These are phyloP conservation scores for Rhododendron simsii DNA, from an alignment of 148 eudicot species.

Conservation along the genomic window DNA sequence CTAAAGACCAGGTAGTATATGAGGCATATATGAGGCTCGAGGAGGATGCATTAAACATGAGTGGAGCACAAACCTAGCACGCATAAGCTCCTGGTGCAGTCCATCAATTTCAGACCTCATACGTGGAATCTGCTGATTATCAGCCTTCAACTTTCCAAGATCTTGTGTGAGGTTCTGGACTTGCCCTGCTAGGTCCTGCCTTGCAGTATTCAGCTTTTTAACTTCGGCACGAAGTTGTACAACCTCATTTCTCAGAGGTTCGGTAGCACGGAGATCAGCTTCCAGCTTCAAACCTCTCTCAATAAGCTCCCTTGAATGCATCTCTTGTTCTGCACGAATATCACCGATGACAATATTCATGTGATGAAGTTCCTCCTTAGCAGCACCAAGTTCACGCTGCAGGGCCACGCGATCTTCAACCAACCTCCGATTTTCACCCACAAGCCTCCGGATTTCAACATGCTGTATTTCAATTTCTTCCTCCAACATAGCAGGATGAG, in stretches of 20 bases:
- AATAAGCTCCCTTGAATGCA: conserved; percentile 72
- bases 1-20: not conserved
- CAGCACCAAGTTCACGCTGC: conserved; percentile 73
- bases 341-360: conserved; percentile 66
- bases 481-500: conserved; percentile 88
- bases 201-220: conserved; percentile 55
- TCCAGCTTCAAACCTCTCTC: conserved; percentile 82
- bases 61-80: conserved; percentile 60
- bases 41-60: not conserved
- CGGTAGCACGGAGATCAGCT: conserved; percentile 77
- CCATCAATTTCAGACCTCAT: conserved; percentile 66
- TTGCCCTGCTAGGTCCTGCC: conserved; percentile 64
- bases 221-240: conserved; percentile 63
- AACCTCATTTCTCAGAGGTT: conserved; percentile 68
- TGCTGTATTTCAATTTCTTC: conserved; percentile 89
- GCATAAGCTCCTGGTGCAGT: conserved; percentile 77
- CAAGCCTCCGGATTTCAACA: conserved; percentile 68
- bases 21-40: not conserved
- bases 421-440: conserved; percentile 78
- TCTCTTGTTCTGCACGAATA: conserved; percentile 72
- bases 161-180: conserved; percentile 72
- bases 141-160: conserved; percentile 56
- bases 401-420: conserved; percentile 72
- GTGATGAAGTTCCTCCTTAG: conserved; percentile 72
- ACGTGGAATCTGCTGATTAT: conserved; percentile 73